Base-by-base conservation (phyloP, 2,329 filamentous ascomycete genomes). In the Monilinia aucupariae region DNA sequence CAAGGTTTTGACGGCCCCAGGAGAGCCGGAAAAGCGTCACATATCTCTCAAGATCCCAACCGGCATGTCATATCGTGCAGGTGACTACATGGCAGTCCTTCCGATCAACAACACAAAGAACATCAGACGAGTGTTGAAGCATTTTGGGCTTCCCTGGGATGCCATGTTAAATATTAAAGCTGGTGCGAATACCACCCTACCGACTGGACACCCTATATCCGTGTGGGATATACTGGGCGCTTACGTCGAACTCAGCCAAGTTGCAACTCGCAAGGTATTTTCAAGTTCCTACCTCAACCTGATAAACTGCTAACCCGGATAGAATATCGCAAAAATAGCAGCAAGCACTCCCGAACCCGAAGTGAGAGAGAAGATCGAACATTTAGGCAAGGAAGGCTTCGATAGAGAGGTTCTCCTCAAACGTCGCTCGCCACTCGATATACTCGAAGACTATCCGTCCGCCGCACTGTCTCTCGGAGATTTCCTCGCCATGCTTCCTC, bases 401-500 rank as follows among this genome's bases (percentile, higher is more conserved):
- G 69, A 75, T 15, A 68, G 69, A 22, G 70, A 75, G 45, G 64
- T 74, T 22, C 64, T 68, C 7, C 60, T 62, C 4, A 87, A 86
- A 69, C 81, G 83, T 12, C 76, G 85, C 25, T 87, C 85, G 0
- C 76, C 89, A 0, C 78, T 93, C 8, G 87, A 92, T 65, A 78
- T 93, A 1, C 80, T 93, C 1, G 85, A 90, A 70, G 78, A 81
- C 13, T 87, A 85, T 71, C 79, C 82, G 0, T 75, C 78, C 0
- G 78, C 89, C 39, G 75, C 81, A 3, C 74, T 93, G 0, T 80
- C 88, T 0, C 81, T 94, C 43, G 81, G 81, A 4, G 76, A 83
- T 22, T 93, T 89, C 76, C 79, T 94, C 9, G 79, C 81, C 41
- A 87, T 91, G 80, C 81, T 92, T 0, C 88, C 88, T 1, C 87